Percentiles rank a stretch among this genome's conserved stretches.
phyloP scores from a whole-genome alignment of 106 monocot species.

The Allium fistulosum region DNA sequence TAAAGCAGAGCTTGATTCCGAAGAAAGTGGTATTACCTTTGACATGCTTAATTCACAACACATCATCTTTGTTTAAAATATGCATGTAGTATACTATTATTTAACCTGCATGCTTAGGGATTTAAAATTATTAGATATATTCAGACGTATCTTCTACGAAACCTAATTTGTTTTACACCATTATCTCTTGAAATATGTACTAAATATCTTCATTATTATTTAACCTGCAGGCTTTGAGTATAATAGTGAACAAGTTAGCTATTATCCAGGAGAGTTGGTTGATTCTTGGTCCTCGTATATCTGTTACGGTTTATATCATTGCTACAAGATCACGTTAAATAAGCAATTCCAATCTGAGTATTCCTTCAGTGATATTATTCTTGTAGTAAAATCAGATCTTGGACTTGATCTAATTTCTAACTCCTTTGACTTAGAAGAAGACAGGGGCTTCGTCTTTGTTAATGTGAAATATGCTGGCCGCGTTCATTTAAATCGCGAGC shows the following conservation, averaged over 20 bases:
- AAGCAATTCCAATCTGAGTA: constrained; percentile 7
- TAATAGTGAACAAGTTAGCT: constrained; percentile 25
- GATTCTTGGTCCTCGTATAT: constrained; percentile 50
- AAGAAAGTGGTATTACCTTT: constrained; percentile 17
- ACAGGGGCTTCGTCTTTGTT: constrained; percentile 18
- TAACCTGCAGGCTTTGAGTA: constrained; percentile 7
- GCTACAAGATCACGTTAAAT: constrained; percentile 42
- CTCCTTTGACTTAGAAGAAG: constrained; percentile 33
- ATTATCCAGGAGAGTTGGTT: constrained; percentile 43
- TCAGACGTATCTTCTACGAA: too few species aligned
- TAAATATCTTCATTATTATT: too few species aligned
- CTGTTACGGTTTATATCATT: constrained; percentile 33
- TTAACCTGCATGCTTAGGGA: too few species aligned
- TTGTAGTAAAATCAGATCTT: constrained; percentile 47
- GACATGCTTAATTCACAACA: too few species aligned
- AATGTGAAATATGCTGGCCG: constrained; percentile 23
- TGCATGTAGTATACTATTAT: too few species aligned
- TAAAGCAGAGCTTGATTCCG: constrained; percentile 17
- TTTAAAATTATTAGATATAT: too few species aligned
- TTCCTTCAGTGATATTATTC: constrained; percentile 25
- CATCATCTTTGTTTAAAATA: too few species aligned
- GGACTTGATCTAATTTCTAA: constrained; percentile 31
- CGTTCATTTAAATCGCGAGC: constrained; percentile 24
- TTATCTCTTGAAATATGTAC: too few species aligned
- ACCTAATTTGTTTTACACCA: too few species aligned